Conservation (phyloP, 257 asterid species). For the Leonotis leonurus region DNA sequence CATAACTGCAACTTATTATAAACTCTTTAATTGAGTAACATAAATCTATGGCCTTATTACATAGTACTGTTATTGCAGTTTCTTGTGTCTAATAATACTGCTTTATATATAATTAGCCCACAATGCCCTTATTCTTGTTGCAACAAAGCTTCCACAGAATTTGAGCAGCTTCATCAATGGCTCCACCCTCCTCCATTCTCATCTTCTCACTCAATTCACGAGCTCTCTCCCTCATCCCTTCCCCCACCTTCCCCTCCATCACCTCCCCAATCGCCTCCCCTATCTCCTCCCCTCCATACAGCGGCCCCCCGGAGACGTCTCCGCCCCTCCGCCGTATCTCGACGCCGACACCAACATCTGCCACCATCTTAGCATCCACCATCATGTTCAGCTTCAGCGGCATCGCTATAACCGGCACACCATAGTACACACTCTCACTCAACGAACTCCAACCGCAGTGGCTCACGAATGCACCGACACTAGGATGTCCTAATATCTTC, state of each 20-base stretch:
- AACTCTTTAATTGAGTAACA: too few species aligned
- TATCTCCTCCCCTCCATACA: neutral
- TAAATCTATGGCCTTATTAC: too few species aligned
- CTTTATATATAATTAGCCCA: too few species aligned
- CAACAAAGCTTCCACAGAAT: neutral
- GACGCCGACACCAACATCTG: slow-evolving; percentile 20
- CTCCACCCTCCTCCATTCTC: neutral
- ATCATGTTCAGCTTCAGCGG: slow-evolving; percentile 29
- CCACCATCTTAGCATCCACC: slow-evolving; percentile 23
- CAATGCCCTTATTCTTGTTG: too few species aligned
- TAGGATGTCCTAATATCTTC: neutral
- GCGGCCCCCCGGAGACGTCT: too few species aligned
- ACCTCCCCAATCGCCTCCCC: neutral
- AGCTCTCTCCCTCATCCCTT: neutral
- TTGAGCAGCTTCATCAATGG: neutral
- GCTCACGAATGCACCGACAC: neutral
- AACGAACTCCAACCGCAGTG: neutral
- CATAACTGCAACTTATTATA: too few species aligned
- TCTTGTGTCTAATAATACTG: too few species aligned
- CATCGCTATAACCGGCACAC: slow-evolving; percentile 34
- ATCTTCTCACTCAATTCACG: neutral
- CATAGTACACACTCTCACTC: slow-evolving; percentile 25
- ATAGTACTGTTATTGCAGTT: too few species aligned
- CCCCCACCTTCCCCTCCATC: neutral
- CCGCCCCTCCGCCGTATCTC: neutral